Conservation (phyloP, 805 yeast genomes). For the Zygoascus bituminiphila region DNA sequence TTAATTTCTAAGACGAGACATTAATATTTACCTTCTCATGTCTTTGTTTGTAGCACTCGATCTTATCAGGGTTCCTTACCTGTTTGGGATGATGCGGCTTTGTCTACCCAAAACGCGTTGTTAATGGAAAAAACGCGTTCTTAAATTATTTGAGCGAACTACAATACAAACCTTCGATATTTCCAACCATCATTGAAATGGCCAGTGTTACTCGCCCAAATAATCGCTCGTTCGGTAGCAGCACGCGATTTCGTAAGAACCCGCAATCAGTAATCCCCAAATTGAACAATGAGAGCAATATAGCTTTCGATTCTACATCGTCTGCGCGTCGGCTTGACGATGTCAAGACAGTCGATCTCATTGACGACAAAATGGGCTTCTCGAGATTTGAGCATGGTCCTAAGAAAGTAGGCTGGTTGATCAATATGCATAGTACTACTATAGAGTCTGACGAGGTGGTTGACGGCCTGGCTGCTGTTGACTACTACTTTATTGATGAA, state of each 20-base stretch:
- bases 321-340: slow-evolving; percentile 13
- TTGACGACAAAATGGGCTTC: slow-evolving; percentile 85
- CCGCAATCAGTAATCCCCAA: slow-evolving; percentile 8
- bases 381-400: slow-evolving; percentile 69
- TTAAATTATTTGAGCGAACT: no score
- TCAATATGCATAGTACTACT: slow-evolving; percentile 66
- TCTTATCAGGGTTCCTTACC: no score
- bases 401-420: slow-evolving; percentile 75
- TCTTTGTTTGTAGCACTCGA: no score
- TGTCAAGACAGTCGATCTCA: slow-evolving; percentile 36
- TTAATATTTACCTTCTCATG: no score
- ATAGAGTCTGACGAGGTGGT: slow-evolving; percentile 48
- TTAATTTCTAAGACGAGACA: no score
- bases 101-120: not conserved
- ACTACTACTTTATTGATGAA: slow-evolving; percentile 87
- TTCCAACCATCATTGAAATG: not conserved
- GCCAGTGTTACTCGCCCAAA: not conserved
- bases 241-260: slow-evolving; percentile 13
- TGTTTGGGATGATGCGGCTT: not conserved
- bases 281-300: slow-evolving; percentile 9
- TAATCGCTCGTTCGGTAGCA: not conserved
- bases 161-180: not conserved
- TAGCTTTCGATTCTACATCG: slow-evolving; percentile 16
- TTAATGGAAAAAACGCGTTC: not conserved
- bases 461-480: slow-evolving; percentile 82